Evolutionary conservation across 208 protist genomes (phyloP), one percentile per base, ranked within the genome.

Genomic region (Crithidia fasciculata): DNA sequence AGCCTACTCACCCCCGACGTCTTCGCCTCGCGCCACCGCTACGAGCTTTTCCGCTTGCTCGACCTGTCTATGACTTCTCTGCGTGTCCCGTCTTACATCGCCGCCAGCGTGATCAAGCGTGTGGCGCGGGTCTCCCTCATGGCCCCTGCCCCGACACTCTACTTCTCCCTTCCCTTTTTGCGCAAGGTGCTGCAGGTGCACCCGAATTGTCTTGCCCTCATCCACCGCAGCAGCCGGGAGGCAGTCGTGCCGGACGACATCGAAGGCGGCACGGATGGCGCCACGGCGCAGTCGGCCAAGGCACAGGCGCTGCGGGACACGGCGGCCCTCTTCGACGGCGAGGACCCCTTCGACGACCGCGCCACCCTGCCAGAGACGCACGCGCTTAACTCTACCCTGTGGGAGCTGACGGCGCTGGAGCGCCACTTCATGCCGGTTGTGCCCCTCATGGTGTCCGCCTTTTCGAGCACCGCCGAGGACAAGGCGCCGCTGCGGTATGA

Each of bases 361-460:
- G 78, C 78, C 0, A 71, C 60, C 37, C 67, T 91, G 45, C 67
- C 74, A 54, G 57, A 68, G 19, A 86, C 87, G 40, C 77, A 89
- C 62, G 94, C 94, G 2, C 64, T 96, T 50, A 74, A 90, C 65
- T 95, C 89, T 10, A 94, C 92, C 8, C 70, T 96, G 60, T 97
- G 94, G 94, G 94, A 97, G 85, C 65, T 97, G 19, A 91, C 87
- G 10, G 89, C 86, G 52, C 81, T 97, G 44, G 88, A 95, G 79
- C 73, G 83, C 36, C 94, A 97, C 86, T 96, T 92, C 70, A 62
- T 94, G 55, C 94, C 91, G 4, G 80, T 81, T 4, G 88, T 97
- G 8, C 90, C 91, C 50, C 81, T 95, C 41, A 97, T 96, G 92
- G 85, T 96, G 39, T 83, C 84, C 7, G 86, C 90, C 2, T 96